Evolutionary conservation across 1,284 basidiomycete genomes (phyloP), one percentile per base, ranked within the genome.

Genomic region (Takashimella tepidaria): DNA sequence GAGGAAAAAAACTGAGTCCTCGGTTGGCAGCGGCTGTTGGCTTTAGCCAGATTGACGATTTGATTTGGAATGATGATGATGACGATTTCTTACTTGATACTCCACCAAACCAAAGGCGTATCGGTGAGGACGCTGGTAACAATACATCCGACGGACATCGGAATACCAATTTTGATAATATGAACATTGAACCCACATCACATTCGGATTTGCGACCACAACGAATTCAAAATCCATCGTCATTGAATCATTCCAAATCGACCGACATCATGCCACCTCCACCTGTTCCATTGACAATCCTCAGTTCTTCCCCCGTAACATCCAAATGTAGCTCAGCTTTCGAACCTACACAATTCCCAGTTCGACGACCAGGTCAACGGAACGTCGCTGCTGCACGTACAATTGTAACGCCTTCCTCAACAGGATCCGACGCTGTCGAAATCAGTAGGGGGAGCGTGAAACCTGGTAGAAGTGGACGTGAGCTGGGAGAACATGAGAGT

Each of bases 11-110:
- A 42, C 56, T 70, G 19, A 61, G 64, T n/a, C 65, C 69, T 4
- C 50, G 59, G 13, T 63, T 63, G 0, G 70, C 72, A 8, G 65
- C 67, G 4, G 59, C 62, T 4, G 73, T 62, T 6, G 75, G 69
- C 0, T 74, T 74, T 58, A 67, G 65, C 54, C 72, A 72, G 50
- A 55, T 73, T n/a, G 63, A 66, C 11, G 69, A 71, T 51, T 48
- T 72, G 8, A 47, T 52, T 19, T 69, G 63, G 65, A 46, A 68
- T 31, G 49, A 57, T 21, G 63, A 60, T n/a, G 56, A 65, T 23
- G 58, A 61, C 31, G 60, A 61, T 40, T 63, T 64, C 16, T 25
- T 45, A 13, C 40, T 26, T 10, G 41, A 22, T 11, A 50, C 10
- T 16, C 8, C 12, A 21, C 10, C 42, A 45, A 31, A 20, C 11